Evolutionary conservation across 139 green algal genomes (phyloP).

Genomic region (Chlorella vulgaris): DNA sequence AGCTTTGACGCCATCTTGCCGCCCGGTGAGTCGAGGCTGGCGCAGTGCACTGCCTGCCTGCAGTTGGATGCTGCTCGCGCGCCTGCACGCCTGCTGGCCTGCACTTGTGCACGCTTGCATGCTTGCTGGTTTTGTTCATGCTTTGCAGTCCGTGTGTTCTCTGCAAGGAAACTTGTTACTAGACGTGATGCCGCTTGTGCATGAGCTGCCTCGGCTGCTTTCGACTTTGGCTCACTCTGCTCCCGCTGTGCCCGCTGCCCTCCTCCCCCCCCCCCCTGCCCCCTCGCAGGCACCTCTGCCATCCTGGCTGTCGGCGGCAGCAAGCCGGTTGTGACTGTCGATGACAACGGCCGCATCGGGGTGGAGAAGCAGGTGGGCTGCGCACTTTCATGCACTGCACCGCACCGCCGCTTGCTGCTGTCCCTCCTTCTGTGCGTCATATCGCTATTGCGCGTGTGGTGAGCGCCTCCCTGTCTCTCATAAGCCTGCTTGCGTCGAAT

Average conservation of each 20-base stretch:
- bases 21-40: conserved; percentile 57
- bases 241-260: not conserved
- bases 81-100: no score
- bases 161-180: no score
- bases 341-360: conserved; percentile 84
- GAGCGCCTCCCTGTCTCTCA: no score
- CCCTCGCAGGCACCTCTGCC: conserved; percentile 75
- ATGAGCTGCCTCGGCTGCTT: no score
- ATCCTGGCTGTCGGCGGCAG: conserved; percentile 94
- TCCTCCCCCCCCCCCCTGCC: not conserved
- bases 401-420: no score
- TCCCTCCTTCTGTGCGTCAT: not conserved
- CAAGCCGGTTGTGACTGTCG: conserved; percentile 88
- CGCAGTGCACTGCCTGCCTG: not conserved
- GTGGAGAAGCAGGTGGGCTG: conserved; percentile 79
- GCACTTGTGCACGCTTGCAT: no score
- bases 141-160: no score
- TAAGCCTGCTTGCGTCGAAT: no score
- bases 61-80: not conserved
- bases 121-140: no score
- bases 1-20: conserved; percentile 97
- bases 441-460: no score
- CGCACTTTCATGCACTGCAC: not conserved
- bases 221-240: no score
- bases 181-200: no score